Percentiles rank a stretch among this genome's conserved stretches.
phyloP scores from a whole-genome alignment of 345 rosid genomes.

The Geranium rotundifolium region DNA sequence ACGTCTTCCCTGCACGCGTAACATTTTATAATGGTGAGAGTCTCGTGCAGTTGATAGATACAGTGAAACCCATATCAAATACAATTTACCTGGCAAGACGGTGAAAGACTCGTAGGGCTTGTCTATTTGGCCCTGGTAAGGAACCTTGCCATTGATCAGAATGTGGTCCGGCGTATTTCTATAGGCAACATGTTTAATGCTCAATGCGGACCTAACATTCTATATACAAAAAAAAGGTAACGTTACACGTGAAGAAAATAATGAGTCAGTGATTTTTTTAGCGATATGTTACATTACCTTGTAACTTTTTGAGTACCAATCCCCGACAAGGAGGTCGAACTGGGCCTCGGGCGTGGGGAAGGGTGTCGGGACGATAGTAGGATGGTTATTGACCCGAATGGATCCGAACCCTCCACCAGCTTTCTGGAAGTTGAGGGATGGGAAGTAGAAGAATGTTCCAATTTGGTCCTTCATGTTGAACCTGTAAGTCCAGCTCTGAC shows the following conservation, averaged over 20 bases:
- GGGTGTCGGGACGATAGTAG: conserved; percentile 27
- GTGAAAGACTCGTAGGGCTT: conserved; percentile 27
- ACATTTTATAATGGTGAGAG: neutral
- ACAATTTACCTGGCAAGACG: conserved; percentile 31
- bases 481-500: conserved; percentile 41
- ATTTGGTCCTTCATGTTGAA: conserved; percentile 55
- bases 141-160: conserved; percentile 45
- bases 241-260: neutral
- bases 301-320: conserved; percentile 28
- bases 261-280: too few relatives aligned
- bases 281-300: conserved; percentile 14
- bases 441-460: conserved; percentile 45
- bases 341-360: conserved; percentile 45
- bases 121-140: conserved; percentile 13
- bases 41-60: neutral
- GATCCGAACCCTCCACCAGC: conserved; percentile 48
- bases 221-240: too few relatives aligned
- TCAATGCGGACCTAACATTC: conserved; percentile 17
- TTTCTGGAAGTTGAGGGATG: conserved; percentile 43
- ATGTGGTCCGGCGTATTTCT: conserved; percentile 16
- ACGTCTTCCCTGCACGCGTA: conserved; percentile 23
- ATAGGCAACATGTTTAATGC: conserved; percentile 1
- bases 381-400: conserved; percentile 44
- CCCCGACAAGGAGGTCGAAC: conserved; percentile 45
- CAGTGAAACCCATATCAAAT: neutral